These are phyloP conservation scores for Colletotrichum cordylinicola DNA, from an alignment of 2,329 filamentous ascomycete genomes.

Conservation along the genomic window DNA sequence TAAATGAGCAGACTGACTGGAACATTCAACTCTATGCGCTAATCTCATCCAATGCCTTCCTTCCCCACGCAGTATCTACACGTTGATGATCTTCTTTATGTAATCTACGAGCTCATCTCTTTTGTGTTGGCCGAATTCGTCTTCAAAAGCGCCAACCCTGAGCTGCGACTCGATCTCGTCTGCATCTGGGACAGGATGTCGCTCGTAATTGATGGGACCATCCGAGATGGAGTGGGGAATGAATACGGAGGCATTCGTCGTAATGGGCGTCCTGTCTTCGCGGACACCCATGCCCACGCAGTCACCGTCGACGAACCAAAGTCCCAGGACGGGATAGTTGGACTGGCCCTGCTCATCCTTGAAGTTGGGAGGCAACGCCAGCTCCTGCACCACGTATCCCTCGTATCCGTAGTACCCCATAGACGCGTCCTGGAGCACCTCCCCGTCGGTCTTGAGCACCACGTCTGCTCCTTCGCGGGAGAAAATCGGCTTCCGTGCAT, in stretches of 20 bases:
- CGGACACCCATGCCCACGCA: not conserved
- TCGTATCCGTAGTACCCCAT: not conserved
- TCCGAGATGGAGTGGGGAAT: conserved; percentile 1
- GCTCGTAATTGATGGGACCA: not conserved
- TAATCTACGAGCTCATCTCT: not conserved
- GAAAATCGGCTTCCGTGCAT: not conserved
- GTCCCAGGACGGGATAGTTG: not conserved
- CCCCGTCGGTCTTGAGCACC: not conserved
- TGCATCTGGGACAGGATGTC: not conserved
- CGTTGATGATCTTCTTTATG: not conserved
- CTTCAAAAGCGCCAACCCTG: not conserved
- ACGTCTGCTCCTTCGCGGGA: not conserved
- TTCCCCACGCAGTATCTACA: not conserved
- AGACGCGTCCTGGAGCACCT: not conserved
- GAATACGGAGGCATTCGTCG: not conserved
- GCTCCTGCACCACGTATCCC: not conserved
- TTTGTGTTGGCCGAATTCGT: not conserved
- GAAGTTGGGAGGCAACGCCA: not conserved
- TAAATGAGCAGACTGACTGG: not conserved
- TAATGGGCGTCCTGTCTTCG: not conserved
- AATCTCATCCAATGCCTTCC: not conserved
- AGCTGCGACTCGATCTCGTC: not conserved
- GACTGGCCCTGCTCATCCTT: not conserved
- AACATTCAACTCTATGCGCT: not conserved
- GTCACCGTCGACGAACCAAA: not conserved